Evolutionary conservation across 75 land plant species (phyloP), one percentile per base, ranked within the genome.

Genomic region (Ceratopteris richardii): DNA sequence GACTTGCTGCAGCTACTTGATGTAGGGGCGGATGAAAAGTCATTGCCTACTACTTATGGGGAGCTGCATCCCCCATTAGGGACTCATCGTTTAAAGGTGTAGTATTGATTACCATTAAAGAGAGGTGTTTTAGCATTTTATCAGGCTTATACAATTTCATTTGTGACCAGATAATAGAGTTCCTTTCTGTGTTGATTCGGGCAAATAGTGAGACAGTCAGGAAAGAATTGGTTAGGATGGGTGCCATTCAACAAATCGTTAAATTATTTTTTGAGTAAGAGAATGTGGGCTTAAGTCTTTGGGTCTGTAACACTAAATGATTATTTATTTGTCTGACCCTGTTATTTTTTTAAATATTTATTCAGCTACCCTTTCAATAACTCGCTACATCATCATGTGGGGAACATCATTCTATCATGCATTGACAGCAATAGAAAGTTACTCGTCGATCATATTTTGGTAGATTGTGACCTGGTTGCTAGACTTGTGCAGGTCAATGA

Each of bases 291-390:
- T 58, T 44, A 61, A 24, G 18, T 39, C 25, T 4, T 33, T n/a
- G n/a, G 37, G 37, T 33, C 37, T 2, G 37, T 29, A 22, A 20
- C 12, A 46, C 3, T 46, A 4, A 20, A 40, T 9, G 37, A 3
- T 33, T 33, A 9, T 33, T 33, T 33, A 33, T 9, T 33, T 33
- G 37, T 9, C 37, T 33, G 7, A 33, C 7, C 37, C n/a, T n/a
- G n/a, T 33, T 33, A 33, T 9, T 33, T 33, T 3, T 9, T 9
- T 33, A 3, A 33, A 9, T 9, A 22, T n/a, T 31, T 29, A 16
- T 69, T 54, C 65, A 95, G 96, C 77, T 95, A 95, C 56, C 96
- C 96, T 18, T 95, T 76, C 58, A 95, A 90, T 68, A 95, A 90
- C 52, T 74, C 84, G 64, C 51, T 95, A 78, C 96, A 95, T 72